These are phyloP conservation scores for Coffea humblotiana DNA, from an alignment of 305 asterid species.

Conservation along the genomic window DNA sequence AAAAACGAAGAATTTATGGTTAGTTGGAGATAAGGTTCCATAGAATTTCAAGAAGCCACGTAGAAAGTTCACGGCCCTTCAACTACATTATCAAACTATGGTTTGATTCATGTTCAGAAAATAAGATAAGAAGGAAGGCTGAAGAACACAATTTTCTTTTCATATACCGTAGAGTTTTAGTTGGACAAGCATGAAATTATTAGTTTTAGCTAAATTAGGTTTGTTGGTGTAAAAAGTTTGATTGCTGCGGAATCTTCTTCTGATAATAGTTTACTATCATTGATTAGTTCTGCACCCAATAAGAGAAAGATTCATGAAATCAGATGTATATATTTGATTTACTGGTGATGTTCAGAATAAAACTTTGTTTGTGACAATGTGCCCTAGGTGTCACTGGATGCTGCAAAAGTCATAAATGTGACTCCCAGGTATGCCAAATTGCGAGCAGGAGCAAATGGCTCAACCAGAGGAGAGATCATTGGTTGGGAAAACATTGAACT, in stretches of 20 bases:
- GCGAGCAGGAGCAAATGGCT: constrained; percentile 77
- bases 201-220: no score
- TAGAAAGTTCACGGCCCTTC: not conserved
- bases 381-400: constrained; percentile 81
- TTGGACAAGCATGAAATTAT: no score
- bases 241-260: not conserved
- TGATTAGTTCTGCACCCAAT: not conserved
- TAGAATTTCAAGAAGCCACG: not conserved
- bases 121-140: no score
- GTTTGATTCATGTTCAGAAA: not conserved
- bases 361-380: not conserved
- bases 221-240: no score
- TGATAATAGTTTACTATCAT: not conserved
- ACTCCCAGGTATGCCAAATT: constrained; percentile 90
- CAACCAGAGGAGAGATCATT: constrained; percentile 77
- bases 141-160: not conserved
- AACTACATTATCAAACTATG: not conserved
- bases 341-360: not conserved
- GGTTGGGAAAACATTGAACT: constrained; percentile 98
- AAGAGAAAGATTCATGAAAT: not conserved
- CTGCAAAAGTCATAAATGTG: constrained; percentile 83
- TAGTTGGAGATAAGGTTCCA: not conserved
- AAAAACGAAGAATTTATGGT: no score
- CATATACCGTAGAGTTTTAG: no score
- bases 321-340: not conserved